phyloP scores from a whole-genome alignment of 768 basidiomycete genomes.

The Neoboletus subvelutipes region DNA sequence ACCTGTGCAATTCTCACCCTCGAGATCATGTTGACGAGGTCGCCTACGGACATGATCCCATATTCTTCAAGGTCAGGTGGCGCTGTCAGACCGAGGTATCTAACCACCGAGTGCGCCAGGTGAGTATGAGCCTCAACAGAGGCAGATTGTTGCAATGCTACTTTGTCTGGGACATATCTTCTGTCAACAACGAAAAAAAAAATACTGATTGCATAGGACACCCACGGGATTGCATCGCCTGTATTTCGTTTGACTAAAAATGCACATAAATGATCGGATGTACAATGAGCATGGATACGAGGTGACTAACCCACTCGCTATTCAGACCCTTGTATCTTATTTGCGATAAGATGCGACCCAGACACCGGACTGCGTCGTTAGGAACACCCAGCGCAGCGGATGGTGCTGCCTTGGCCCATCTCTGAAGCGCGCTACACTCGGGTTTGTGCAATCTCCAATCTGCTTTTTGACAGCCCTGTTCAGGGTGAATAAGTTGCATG shows the following conservation, averaged over 20 bases:
- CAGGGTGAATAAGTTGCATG: not conserved
- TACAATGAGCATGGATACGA: not conserved
- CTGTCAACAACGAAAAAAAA: not conserved
- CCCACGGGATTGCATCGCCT: conserved; percentile 76
- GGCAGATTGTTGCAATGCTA: conserved; percentile 44
- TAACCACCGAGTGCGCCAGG: conserved; percentile 71
- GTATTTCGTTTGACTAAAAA: conserved; percentile 59
- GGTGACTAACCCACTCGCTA: conserved; percentile 55
- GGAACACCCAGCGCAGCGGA: conserved; percentile 53
- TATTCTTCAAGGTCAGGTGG: conserved; percentile 58
- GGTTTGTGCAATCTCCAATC: conserved; percentile 77
- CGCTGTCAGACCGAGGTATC: conserved; percentile 61
- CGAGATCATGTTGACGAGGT: conserved; percentile 72
- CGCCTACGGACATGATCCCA: conserved; percentile 55
- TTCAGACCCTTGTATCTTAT: conserved; percentile 53
- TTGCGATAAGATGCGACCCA: conserved; percentile 74
- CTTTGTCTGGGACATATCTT: conserved; percentile 47
- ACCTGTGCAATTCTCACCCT: conserved; percentile 43
- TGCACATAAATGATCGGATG: not conserved
- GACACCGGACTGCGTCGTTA: conserved; percentile 74
- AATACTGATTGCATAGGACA: conserved; percentile 4
- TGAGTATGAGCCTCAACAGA: conserved; percentile 60
- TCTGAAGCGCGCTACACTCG: conserved; percentile 72
- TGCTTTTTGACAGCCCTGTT: conserved; percentile 62
- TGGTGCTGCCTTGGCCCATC: conserved; percentile 53